Conservation (phyloP, 1,284 basidiomycete genomes). For the Trametes polyzona region DNA sequence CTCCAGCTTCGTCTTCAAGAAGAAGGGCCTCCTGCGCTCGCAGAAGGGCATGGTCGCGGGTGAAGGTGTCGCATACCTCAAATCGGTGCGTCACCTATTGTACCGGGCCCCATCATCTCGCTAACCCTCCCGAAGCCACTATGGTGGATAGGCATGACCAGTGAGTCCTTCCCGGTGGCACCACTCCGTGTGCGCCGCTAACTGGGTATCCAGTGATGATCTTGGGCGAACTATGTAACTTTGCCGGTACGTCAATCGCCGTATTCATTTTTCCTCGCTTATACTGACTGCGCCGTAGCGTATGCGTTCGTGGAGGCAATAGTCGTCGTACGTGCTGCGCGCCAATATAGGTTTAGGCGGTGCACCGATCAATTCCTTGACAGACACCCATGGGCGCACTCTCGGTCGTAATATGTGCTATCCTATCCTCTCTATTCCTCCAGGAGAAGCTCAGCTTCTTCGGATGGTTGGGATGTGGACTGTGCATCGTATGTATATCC, state of each 20-base stretch:
- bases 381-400: conserved; percentile 96
- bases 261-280: neutral
- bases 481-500: conserved; percentile 73
- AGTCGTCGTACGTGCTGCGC: conserved; percentile 66
- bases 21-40: conserved; percentile 82
- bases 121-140: conserved; percentile 48
- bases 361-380: conserved; percentile 3
- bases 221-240: conserved; percentile 81
- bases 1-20: conserved; percentile 94
- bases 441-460: conserved; percentile 92
- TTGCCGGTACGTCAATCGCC: conserved; percentile 58
- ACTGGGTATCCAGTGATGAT: conserved; percentile 68
- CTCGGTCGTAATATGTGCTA: conserved; percentile 94
- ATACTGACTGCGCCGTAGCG: conserved; percentile 47
- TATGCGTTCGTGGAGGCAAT: conserved; percentile 92
- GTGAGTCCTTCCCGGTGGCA: conserved; percentile 44
- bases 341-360: neutral
- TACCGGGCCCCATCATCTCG: neutral
- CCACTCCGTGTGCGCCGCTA: neutral
- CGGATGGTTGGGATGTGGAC: conserved; percentile 90
- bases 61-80: conserved; percentile 95
- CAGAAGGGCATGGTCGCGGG: conserved; percentile 77
- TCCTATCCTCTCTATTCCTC: conserved; percentile 91
- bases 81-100: conserved; percentile 63
- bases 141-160: conserved; percentile 89